Evolutionary conservation across 371 early-diverging fungal species (phyloP).

Genomic region (Chytridiales sp.): DNA sequence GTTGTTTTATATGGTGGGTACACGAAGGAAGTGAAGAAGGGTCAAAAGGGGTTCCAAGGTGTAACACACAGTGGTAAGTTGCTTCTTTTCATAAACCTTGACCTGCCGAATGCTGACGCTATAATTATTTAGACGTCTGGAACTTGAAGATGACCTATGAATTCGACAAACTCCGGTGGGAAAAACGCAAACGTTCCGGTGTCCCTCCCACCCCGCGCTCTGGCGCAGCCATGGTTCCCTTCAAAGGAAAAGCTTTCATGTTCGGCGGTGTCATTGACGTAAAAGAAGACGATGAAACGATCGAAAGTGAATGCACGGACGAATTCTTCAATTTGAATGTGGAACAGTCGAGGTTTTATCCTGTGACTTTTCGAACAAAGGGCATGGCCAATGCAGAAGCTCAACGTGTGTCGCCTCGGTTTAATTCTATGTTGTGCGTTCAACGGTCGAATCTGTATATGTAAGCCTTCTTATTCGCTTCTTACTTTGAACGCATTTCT

Average conservation of each 20-base stretch:
- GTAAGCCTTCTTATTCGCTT: constrained; percentile 24
- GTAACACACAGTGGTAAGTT: constrained; percentile 43
- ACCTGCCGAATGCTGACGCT: no score
- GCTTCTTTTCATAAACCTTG: no score
- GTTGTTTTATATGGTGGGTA: constrained; percentile 64
- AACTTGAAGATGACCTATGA: constrained; percentile 56
- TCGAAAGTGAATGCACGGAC: constrained; percentile 56
- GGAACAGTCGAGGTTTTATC: constrained; percentile 26
- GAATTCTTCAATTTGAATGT: constrained; percentile 17
- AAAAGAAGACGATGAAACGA: constrained; percentile 57
- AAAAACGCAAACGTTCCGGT: constrained; percentile 53
- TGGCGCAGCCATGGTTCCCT: constrained; percentile 55
- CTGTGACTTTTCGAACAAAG: constrained; percentile 13
- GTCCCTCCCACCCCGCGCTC: constrained; percentile 45
- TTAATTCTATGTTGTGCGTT: constrained; percentile 61
- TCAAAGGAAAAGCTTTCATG: constrained; percentile 57
- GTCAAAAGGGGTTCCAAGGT: constrained; percentile 51
- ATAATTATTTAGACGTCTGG: constrained; percentile 60
- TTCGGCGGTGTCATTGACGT: constrained; percentile 63
- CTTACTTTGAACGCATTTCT: background rate
- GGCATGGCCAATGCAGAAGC: constrained; percentile 18
- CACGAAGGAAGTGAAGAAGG: constrained; percentile 57
- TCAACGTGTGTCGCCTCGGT: constrained; percentile 54
- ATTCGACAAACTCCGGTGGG: constrained; percentile 55
- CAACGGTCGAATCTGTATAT: constrained; percentile 52